Percentiles rank a stretch among this genome's conserved stretches.
Evolutionary conservation across 2,329 filamentous ascomycete species (phyloP).

Genomic region (Colletotrichum sp.): DNA sequence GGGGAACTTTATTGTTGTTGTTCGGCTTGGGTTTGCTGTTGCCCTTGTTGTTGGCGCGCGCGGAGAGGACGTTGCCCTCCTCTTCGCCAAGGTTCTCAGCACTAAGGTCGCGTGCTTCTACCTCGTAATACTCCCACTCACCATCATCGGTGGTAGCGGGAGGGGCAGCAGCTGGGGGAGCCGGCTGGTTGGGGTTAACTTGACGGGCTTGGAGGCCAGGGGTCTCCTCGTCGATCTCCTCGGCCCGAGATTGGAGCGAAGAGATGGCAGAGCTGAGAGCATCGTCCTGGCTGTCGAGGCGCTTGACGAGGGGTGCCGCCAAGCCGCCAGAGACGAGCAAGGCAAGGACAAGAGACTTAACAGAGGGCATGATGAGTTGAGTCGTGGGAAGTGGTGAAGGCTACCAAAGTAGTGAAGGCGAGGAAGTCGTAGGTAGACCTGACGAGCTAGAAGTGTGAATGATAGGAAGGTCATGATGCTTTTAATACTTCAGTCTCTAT

Average conservation of each 20-base stretch:
- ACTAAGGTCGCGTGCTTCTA: background rate
- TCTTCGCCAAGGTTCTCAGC: background rate
- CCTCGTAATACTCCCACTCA: background rate
- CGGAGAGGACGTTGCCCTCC: background rate
- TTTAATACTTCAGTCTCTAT: background rate
- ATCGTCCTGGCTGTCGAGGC: background rate
- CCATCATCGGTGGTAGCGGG: background rate
- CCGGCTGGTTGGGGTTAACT: background rate
- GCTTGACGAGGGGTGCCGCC: background rate
- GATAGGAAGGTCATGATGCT: background rate
- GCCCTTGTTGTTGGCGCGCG: background rate
- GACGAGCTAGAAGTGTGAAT: too few relatives aligned
- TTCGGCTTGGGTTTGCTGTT: background rate
- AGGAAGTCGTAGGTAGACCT: background rate
- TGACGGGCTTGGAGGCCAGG: background rate
- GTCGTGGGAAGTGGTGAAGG: fast-evolving
- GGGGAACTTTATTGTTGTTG: background rate
- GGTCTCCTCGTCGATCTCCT: background rate
- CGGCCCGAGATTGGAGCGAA: background rate
- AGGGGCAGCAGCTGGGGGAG: background rate
- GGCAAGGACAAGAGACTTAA: background rate
- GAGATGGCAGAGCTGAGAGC: background rate
- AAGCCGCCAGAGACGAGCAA: background rate
- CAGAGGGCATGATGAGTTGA: background rate
- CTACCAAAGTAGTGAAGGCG: background rate